Evolutionary conservation across 805 yeast species (phyloP), one percentile per base, ranked within the genome.

Genomic region (Nakazawaea peltata): DNA sequence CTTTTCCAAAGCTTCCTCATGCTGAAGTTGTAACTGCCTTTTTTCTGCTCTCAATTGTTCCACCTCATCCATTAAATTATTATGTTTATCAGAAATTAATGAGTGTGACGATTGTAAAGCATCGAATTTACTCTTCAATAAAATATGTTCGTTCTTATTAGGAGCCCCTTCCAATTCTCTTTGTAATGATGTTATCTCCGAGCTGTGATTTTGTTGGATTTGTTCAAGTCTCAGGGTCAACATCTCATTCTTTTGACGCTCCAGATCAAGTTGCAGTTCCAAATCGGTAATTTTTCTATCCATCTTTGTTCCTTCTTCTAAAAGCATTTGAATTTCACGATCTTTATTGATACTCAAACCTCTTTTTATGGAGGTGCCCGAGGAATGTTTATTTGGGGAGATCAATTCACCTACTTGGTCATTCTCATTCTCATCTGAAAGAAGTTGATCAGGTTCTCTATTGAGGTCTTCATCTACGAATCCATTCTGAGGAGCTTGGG

Each of bases 301-400:
- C 69, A 71, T 64, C 41, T 69, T 61, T 14, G 68, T 57, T 27
- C 71, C 68, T 45, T 70, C 76, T 21, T 60, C 63, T 18, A 68
- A 45, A 9, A 72, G 50, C 26, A 65, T 41, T 38, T 63, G 61
- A 19, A 70, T 55, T 41, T 71, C 75, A 33, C 65, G 59, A 30
- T 67, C 67, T 36, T 58, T 57, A 12, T 32, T 29, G 5, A 49
- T 32, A 13, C 59, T 54, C 15, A 53, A 31, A 1, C 57, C 55
- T 4, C 37, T 19, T 19, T 31, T 35, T 15, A 32, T 30, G 8
- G 43, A 35, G 19, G 43, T 36, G 12, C 17, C 19, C 12, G 32
- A 26, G 14, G 34, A 17, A 19, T 25, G 31, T 19, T 37, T 33
- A 11, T 27, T 30, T 16, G 36, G 14, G 9, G 34, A 28, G 24